Evolutionary conservation across 345 rosid genomes (phyloP), one percentile per base, ranked within the genome.

Genomic region (Salix arbutifolia): DNA sequence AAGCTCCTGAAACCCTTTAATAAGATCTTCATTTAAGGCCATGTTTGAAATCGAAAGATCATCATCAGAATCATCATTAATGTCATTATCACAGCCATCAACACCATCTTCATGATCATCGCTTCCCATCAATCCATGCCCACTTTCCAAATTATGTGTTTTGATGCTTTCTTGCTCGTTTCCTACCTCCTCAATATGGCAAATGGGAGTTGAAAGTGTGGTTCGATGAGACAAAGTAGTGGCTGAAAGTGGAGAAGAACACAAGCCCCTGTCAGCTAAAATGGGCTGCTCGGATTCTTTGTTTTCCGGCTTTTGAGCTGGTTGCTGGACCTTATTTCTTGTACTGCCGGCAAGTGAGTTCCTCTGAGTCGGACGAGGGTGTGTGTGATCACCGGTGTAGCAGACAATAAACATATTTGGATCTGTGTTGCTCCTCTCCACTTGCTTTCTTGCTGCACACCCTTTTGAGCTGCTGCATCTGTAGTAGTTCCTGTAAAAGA

Each of bases 261-360:
- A 40, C 1, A 67, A 60, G 14, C 65, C 69, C 64, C 78, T 68
- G 7, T 71, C 73, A 25, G 44, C 26, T 40, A 68, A 33, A 23
- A 23, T 10, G n/a, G 74, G 71, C 11, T 23, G 73, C 64, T 71
- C 71, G 23, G 76, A 58, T 9, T 72, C 71, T 6, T 75, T 79
- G 21, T 7, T 40, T 67, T 52, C 61, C 48, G 84, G 75, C 74
- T 79, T 75, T 67, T 69, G 81, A 38, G 77, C 37, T 66, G 78
- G 48, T 66, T 88, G 72, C 62, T 88, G 72, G 38, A 83, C 40
- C 76, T 91, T 92, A 84, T 78, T 88, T 16, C 99, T 85, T 18
- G 95, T 89, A 35, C 91, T 95, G 3, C 99, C 97, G 30, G 97
- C 97, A 30, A 95, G 96, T 26, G 99, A 91, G 83, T 90, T 93